Base-by-base conservation (phyloP, 257 asterid species). In the Plantago elongata region DNA sequence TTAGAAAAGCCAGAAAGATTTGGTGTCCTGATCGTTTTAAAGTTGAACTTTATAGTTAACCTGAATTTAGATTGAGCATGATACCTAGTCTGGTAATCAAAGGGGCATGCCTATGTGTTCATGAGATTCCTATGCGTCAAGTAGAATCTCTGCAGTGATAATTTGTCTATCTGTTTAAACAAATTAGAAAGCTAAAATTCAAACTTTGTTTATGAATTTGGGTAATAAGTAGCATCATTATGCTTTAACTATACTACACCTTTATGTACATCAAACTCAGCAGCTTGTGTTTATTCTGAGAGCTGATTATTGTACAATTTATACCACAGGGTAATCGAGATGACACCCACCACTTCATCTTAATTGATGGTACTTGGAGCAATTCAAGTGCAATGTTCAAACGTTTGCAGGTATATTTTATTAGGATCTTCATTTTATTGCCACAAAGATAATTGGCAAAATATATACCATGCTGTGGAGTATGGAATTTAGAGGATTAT, bases 361-460 rank as follows among this genome's bases (percentile, higher is more conserved):
- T 92, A 72, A 73, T 93, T 16, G 99, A 93, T 80, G 99, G 96
- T 40, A 93, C 99, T 18, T 89, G 99, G 97, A 93, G 87, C 89
- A 90, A 87, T 78, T 93, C 99, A 9, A 69, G 62, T 74, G 97
- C 99, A 74, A 84, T 93, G 97, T 83, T 89, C 79, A 83, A 70
- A 72, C 94, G 97, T 47, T 81, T 93, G 78, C 88, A 89, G 99
- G 99, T 93, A 68, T n/a, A 9, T 8, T 47, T 61, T 14, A 9
- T 11, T 3, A 17, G 4, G 9, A 29, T 18, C 16, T 12, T 48
- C 52, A 22, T 42, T 18, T 37, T 11, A 29, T 51, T 57, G 47
- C 51, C 38, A 34, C 12, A 27, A 55, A 38, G 54, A 66, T 48
- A 15, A 34, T 22, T 29, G 54, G 16, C 14, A 16, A 44, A 46